Conservation (phyloP, 1,284 basidiomycete genomes). For the Ganoderma lingzhi region DNA sequence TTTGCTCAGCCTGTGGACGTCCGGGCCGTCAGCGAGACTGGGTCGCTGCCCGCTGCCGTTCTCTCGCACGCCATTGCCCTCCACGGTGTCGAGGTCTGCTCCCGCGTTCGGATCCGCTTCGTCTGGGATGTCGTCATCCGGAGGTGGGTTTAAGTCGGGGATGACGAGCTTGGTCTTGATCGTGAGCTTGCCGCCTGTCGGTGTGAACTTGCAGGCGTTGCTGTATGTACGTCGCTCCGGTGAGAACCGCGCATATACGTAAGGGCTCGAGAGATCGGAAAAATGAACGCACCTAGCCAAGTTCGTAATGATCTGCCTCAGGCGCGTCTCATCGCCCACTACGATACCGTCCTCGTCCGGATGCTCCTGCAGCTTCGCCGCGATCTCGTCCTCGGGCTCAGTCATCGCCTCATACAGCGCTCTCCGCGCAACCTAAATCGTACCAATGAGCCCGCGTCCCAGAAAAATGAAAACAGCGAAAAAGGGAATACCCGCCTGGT, state of each 20-base stretch:
- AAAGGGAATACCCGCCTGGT: constrained; percentile 54
- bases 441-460: background rate
- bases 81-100: background rate
- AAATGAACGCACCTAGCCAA: constrained; percentile 65
- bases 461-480: background rate
- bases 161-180: constrained; percentile 68
- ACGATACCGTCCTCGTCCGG: constrained; percentile 70
- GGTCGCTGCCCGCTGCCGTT: background rate
- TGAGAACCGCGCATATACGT: background rate
- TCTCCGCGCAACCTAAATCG: constrained; percentile 55
- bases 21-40: background rate
- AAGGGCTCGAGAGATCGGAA: no score
- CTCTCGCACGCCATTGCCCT: background rate
- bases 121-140: constrained; percentile 21
- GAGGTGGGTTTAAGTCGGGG: constrained; percentile 38
- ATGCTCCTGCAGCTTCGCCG: constrained; percentile 49
- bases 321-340: constrained; percentile 81
- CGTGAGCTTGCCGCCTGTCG: constrained; percentile 70
- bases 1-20: constrained; percentile 49
- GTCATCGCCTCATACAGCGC: constrained; percentile 68
- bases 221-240: constrained; percentile 41
- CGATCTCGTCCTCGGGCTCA: constrained; percentile 50
- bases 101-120: constrained; percentile 10
- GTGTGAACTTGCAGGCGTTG: constrained; percentile 85
- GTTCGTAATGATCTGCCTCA: constrained; percentile 84